phyloP scores from a whole-genome alignment of 2,329 filamentous ascomycete genomes.

The Aspergillus tanneri region DNA sequence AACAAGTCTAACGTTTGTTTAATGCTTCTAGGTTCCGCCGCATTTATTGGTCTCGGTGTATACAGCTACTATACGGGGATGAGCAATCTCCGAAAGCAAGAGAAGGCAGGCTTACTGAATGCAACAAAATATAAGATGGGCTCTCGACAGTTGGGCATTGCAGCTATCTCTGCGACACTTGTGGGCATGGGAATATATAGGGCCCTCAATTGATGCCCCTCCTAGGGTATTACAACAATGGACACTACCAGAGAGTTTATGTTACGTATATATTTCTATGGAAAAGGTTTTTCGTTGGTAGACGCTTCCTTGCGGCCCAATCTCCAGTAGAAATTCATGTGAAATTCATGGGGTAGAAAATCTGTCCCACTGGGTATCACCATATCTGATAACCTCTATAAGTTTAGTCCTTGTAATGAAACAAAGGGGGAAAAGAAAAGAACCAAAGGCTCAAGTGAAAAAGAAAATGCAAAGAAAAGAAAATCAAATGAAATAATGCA shows the following conservation, averaged over 20 bases:
- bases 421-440: constrained; percentile 17
- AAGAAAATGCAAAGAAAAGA: constrained; percentile 12
- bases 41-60: constrained; percentile 71
- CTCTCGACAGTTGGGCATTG: constrained; percentile 66
- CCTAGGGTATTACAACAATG: constrained; percentile 1
- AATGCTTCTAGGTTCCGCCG: constrained; percentile 61
- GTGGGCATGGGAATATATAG: constrained; percentile 71
- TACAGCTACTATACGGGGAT: constrained; percentile 78
- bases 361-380: constrained; percentile 38
- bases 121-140: constrained; percentile 70
- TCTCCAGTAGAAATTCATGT: constrained; percentile 9
- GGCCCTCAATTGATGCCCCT: constrained; percentile 55
- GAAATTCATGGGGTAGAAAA: constrained; percentile 23
- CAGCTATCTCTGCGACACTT: constrained; percentile 65
- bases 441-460: constrained; percentile 6
- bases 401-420: constrained; percentile 27
- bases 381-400: constrained; percentile 37
- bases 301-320: background rate
- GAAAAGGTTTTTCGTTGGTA: background rate
- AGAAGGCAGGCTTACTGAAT: constrained; percentile 62
- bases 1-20: constrained; percentile 11
- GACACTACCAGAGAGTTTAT: background rate
- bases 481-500: constrained; percentile 16
- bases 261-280: background rate
- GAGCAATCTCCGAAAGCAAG: constrained; percentile 66